Evolutionary conservation across 2,329 filamentous ascomycete species (phyloP).

Genomic region (Aspergillus amoenus): DNA sequence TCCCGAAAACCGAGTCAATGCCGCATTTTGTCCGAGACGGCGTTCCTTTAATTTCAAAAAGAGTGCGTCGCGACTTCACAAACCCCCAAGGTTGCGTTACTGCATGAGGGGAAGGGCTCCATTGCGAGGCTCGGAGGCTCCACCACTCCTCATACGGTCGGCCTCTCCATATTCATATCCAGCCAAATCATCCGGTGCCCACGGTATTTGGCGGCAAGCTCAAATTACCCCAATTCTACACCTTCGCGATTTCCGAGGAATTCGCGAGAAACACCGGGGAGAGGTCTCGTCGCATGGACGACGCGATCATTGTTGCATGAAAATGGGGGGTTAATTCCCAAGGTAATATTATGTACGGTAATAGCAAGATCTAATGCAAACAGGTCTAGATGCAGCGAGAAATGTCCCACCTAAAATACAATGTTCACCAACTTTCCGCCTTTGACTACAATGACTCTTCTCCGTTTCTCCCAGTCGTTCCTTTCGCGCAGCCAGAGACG

Average conservation of each 20-base stretch:
- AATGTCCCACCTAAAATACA: constrained; percentile 49
- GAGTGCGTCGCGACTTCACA: too few relatives aligned
- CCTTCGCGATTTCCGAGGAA: not conserved
- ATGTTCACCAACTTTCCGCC: constrained; percentile 73
- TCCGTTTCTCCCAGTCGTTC: constrained; percentile 53
- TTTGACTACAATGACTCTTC: constrained; percentile 65
- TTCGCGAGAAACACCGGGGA: not conserved
- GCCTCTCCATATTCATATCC: not conserved
- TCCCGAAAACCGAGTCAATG: not conserved
- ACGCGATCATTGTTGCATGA: not conserved
- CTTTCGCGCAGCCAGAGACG: constrained; percentile 54
- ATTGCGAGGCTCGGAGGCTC: constrained; percentile 3
- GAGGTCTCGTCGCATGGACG: too few relatives aligned
- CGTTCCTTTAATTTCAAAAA: not conserved
- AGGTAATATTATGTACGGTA: not conserved
- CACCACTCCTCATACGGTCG: constrained; percentile 8
- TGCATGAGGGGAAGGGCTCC: constrained; percentile 8
- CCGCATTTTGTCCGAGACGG: constrained; percentile 4
- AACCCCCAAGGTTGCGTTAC: not conserved
- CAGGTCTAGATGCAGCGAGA: not conserved
- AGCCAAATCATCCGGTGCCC: not conserved
- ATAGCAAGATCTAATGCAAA: constrained; percentile 6
- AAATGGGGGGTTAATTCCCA: not conserved
- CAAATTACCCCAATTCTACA: constrained; percentile 1
- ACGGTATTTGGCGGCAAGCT: not conserved